These are phyloP conservation scores for Salvia rosmarinus DNA, from an alignment of 257 asterid species.

Conservation along the genomic window DNA sequence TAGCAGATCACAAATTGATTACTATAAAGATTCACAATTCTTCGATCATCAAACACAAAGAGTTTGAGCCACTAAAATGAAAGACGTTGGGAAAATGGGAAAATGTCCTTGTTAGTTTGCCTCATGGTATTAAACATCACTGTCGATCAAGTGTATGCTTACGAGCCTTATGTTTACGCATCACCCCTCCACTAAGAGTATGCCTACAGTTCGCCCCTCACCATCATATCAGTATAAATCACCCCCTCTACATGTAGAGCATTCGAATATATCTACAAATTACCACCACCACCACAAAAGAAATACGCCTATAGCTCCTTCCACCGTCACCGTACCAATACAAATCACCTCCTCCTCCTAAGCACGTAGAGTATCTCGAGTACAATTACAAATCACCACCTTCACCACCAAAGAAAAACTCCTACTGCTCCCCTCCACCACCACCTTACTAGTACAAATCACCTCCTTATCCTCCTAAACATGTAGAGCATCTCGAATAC, in stretches of 20 bases:
- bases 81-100: background rate
- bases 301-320: no score
- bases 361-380: background rate
- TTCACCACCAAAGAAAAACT: background rate
- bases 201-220: no score
- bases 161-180: background rate
- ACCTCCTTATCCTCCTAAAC: background rate
- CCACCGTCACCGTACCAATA: no score
- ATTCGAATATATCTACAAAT: background rate
- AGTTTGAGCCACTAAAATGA: background rate
- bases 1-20: background rate
- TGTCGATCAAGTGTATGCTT: background rate
- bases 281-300: background rate
- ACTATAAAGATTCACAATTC: background rate
- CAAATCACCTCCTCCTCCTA: background rate
- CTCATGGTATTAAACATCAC: background rate
- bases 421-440: background rate
- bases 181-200: background rate
- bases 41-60: background rate
- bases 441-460: background rate
- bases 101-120: background rate
- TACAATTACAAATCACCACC: background rate
- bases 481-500: background rate
- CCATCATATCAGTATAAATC: no score
- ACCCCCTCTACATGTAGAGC: background rate